phyloP scores from a whole-genome alignment of 371 early-diverging fungal species.

The Rhizomucor pusillus region DNA sequence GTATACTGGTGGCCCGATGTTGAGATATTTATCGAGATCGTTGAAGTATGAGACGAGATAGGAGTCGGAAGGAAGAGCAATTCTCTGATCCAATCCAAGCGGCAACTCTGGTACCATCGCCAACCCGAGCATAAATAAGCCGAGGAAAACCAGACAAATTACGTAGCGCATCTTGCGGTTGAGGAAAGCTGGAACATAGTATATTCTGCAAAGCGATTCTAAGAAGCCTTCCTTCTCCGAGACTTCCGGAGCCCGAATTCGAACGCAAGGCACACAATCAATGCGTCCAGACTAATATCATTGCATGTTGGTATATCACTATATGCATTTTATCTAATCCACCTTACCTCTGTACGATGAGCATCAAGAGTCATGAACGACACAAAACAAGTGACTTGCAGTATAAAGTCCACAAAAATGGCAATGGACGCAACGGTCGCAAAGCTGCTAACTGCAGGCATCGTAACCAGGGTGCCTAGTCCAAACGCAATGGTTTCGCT shows the following conservation, averaged over 20 bases:
- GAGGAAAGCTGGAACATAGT: conserved; percentile 61
- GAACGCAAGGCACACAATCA: conserved; percentile 68
- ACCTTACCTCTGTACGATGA: conserved; percentile 45
- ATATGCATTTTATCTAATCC: not conserved
- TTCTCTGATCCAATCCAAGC: conserved; percentile 68
- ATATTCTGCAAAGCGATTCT: conserved; percentile 42
- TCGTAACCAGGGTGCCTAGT: conserved; percentile 66
- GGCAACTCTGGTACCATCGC: conserved; percentile 54
- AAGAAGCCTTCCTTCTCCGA: conserved; percentile 56
- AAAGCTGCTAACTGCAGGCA: conserved; percentile 80
- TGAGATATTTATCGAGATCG: conserved; percentile 62
- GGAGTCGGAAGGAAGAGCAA: conserved; percentile 70
- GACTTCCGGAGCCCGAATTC: conserved; percentile 49
- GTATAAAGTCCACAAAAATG: conserved; percentile 69
- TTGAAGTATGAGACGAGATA: conserved; percentile 73
- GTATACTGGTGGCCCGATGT: conserved; percentile 76
- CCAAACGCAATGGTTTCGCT: conserved; percentile 76
- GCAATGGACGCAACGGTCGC: conserved; percentile 74
- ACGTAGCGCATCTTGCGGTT: conserved; percentile 45
- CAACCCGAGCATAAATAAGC: conserved; percentile 50
- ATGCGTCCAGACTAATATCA: conserved; percentile 44
- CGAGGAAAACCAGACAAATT: conserved; percentile 53
- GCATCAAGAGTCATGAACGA: conserved; percentile 70
- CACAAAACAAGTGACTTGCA: conserved; percentile 73
- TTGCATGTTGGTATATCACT: not conserved